These are phyloP conservation scores for Penicillium sp. DNA, from an alignment of 2,329 filamentous ascomycete genomes.

Conservation along the genomic window DNA sequence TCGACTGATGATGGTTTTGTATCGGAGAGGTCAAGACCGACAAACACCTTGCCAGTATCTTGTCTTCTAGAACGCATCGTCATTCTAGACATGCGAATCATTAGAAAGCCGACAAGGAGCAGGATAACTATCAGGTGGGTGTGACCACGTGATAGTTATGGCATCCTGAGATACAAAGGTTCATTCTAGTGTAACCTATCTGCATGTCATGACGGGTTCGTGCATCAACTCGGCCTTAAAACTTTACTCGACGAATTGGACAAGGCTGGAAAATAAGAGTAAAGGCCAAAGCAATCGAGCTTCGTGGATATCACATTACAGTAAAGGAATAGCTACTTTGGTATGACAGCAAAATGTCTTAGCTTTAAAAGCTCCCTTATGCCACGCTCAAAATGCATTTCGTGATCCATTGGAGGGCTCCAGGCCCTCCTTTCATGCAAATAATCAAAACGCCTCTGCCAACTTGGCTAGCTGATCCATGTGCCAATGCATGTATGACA, in stretches of 20 bases:
- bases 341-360: constrained; percentile 4
- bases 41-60: not conserved
- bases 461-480: constrained; percentile 5
- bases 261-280: not conserved
- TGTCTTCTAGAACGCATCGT: not conserved
- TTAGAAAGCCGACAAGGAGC: not conserved
- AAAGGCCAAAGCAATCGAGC: not conserved
- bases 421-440: constrained; percentile 21
- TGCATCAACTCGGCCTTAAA: not conserved
- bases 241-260: not conserved
- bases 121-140: not conserved
- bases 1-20: not conserved
- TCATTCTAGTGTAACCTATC: not conserved
- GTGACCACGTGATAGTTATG: not conserved
- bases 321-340: not conserved
- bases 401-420: constrained; percentile 18
- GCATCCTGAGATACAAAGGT: not conserved
- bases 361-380: constrained; percentile 2
- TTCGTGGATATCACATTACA: constrained; percentile 3
- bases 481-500: constrained; percentile 14
- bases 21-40: not conserved
- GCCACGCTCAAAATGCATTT: constrained; percentile 16
- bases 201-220: not conserved
- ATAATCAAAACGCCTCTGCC: constrained; percentile 21
- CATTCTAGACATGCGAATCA: not conserved